phyloP scores from a whole-genome alignment of 768 basidiomycete species.

The Xerocomellus amylosporus region DNA sequence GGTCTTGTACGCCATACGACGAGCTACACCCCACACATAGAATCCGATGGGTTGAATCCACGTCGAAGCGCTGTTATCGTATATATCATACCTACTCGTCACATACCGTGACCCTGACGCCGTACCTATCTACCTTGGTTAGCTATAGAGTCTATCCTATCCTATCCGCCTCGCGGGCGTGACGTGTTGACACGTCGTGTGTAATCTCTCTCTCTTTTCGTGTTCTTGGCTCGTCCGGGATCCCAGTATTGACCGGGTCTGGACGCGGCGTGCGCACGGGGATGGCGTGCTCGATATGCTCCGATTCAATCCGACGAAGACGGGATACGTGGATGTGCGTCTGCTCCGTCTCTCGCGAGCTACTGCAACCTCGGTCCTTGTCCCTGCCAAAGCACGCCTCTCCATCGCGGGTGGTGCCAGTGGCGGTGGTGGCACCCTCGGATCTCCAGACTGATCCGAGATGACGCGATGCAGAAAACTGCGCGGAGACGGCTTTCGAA shows the following conservation, averaged over 20 bases:
- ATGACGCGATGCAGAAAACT: too few relatives aligned
- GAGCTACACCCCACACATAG: not conserved
- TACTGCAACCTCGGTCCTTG: too few relatives aligned
- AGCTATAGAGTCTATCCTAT: not conserved
- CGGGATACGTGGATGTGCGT: not conserved
- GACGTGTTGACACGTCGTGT: not conserved
- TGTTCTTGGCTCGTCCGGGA: not conserved
- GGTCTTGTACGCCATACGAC: not conserved
- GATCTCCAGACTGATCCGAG: too few relatives aligned
- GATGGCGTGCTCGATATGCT: not conserved
- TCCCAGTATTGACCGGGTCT: not conserved
- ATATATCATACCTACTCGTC: conserved; percentile 7
- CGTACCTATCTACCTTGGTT: conserved; percentile 3
- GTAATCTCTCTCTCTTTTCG: not conserved
- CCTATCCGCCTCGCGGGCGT: not conserved
- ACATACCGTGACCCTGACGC: conserved; percentile 3
- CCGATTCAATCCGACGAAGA: not conserved
- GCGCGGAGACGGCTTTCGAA: too few relatives aligned
- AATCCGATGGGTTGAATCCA: not conserved
- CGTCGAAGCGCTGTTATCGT: not conserved
- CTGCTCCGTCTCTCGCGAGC: not conserved
- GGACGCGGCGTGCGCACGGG: too few relatives aligned
- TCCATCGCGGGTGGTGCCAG: too few relatives aligned
- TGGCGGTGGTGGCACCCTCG: too few relatives aligned
- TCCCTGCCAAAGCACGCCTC: too few relatives aligned